These are phyloP conservation scores for Podaxis rugospora DNA, from an alignment of 768 basidiomycete species.

Conservation along the genomic window DNA sequence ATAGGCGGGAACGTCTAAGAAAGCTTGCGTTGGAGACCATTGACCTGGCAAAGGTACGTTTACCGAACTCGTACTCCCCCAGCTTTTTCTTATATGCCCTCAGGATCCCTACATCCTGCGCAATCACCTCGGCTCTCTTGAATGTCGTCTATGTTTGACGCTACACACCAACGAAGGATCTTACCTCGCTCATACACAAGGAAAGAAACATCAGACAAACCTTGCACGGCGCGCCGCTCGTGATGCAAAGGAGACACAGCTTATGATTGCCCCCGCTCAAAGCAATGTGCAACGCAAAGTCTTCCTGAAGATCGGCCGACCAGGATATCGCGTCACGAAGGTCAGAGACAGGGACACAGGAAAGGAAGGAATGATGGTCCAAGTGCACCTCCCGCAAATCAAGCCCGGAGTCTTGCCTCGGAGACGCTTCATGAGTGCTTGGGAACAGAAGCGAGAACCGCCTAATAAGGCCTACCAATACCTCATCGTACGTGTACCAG, in stretches of 20 bases:
- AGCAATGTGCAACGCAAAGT: constrained; percentile 84
- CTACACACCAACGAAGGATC: constrained; percentile 99
- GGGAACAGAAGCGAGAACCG: constrained; percentile 93
- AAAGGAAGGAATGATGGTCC: constrained; percentile 96
- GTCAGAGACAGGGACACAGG: constrained; percentile 87
- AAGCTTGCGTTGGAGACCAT: constrained; percentile 98
- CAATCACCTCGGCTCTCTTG: constrained; percentile 96
- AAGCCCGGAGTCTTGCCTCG: constrained; percentile 81
- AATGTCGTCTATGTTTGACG: constrained; percentile 96
- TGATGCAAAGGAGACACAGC: constrained; percentile 90
- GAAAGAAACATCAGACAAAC: constrained; percentile 99
- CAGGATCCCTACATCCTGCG: constrained; percentile 97
- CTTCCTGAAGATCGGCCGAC: constrained; percentile 95
- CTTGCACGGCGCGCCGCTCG: constrained; percentile 95
- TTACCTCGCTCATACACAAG: constrained; percentile 98
- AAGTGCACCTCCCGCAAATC: constrained; percentile 93
- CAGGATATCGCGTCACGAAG: constrained; percentile 95
- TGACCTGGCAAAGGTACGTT: constrained; percentile 87
- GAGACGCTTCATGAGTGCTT: constrained; percentile 93
- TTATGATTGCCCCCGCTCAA: constrained; percentile 84
- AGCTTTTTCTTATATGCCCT: constrained; percentile 9
- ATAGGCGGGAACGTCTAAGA: constrained; percentile 88
- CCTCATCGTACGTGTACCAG: constrained; percentile 69
- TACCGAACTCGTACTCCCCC: neutral
- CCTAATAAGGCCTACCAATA: constrained; percentile 98